Conservation (phyloP, 2,329 filamentous ascomycete species). For the Davidsoniella virescens region DNA sequence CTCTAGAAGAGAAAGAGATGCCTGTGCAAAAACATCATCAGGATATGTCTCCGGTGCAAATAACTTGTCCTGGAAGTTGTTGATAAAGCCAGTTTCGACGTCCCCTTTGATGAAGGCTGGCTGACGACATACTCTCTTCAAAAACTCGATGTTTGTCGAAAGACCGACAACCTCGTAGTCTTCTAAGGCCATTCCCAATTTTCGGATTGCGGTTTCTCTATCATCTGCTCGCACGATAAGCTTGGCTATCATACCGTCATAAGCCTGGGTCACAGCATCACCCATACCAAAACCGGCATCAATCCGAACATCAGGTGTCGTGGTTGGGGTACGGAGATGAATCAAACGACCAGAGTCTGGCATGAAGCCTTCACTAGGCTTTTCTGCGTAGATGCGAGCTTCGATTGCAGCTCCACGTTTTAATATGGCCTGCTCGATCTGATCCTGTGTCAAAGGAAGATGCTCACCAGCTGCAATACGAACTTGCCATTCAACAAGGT, state of each 20-base stretch:
- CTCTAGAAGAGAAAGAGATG: conserved; percentile 42
- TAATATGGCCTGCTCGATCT: conserved; percentile 60
- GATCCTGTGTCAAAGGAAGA: conserved; percentile 37
- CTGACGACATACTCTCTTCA: conserved; percentile 73
- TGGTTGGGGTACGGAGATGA: conserved; percentile 59
- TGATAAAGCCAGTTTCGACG: conserved; percentile 92
- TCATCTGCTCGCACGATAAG: conserved; percentile 76
- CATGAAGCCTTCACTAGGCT: conserved; percentile 79
- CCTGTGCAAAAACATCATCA: conserved; percentile 70
- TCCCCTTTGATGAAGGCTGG: conserved; percentile 70
- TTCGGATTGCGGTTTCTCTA: conserved; percentile 66
- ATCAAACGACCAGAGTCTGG: conserved; percentile 82
- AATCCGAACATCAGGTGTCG: conserved; percentile 62
- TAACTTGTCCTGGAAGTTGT: conserved; percentile 67
- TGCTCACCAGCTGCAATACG: conserved; percentile 47
- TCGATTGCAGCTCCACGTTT: conserved; percentile 78
- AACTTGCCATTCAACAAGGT: conserved; percentile 92
- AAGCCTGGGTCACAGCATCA: conserved; percentile 82
- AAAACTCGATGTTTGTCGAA: conserved; percentile 90
- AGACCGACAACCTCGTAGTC: conserved; percentile 87
- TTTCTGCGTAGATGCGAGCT: conserved; percentile 92
- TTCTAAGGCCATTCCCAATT: conserved; percentile 62
- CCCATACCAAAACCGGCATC: conserved; percentile 87
- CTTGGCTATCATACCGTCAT: conserved; percentile 98
- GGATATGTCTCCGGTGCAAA: conserved; percentile 48